Conservation (phyloP, 2,329 filamentous ascomycete genomes). For the Colletotrichum viniferum region DNA sequence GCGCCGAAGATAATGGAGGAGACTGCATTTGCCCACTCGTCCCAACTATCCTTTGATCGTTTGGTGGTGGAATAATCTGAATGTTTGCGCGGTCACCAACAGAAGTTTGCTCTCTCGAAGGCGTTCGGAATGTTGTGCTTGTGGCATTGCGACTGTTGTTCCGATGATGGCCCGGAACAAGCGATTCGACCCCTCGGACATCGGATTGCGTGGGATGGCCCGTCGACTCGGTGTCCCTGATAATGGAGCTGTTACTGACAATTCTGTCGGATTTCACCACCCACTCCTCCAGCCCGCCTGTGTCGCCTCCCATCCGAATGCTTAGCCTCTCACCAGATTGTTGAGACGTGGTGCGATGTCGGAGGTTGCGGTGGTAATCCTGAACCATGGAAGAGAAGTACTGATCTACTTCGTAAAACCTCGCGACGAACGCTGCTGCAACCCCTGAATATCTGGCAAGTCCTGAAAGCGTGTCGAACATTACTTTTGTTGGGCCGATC, state of each 20-base stretch:
- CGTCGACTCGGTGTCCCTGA: conserved; percentile 31
- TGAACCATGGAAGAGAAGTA: conserved; percentile 5
- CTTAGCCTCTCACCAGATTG: conserved; percentile 29
- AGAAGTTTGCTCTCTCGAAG: neutral
- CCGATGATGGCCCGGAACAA: neutral
- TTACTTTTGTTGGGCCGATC: neutral
- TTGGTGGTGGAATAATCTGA: neutral
- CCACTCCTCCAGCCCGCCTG: conserved; percentile 62
- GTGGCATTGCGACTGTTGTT: neutral
- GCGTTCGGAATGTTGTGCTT: neutral
- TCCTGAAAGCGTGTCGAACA: neutral
- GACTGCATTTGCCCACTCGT: neutral
- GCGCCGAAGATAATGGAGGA: neutral
- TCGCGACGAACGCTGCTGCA: conserved; percentile 6
- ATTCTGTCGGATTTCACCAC: conserved; percentile 42
- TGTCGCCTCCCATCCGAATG: conserved; percentile 43
- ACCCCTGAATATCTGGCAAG: conserved; percentile 7
- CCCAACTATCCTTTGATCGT: neutral
- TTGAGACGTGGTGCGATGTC: neutral
- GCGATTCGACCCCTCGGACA: neutral
- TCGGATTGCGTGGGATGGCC: conserved; percentile 30
- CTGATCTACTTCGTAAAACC: conserved; percentile 11
- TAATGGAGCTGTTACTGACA: conserved; percentile 47
- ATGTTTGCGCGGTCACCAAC: neutral
- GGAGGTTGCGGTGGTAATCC: conserved; percentile 7